phyloP scores from a whole-genome alignment of 1,139 yeast genomes.

The Candida pseudoviswanathii region DNA sequence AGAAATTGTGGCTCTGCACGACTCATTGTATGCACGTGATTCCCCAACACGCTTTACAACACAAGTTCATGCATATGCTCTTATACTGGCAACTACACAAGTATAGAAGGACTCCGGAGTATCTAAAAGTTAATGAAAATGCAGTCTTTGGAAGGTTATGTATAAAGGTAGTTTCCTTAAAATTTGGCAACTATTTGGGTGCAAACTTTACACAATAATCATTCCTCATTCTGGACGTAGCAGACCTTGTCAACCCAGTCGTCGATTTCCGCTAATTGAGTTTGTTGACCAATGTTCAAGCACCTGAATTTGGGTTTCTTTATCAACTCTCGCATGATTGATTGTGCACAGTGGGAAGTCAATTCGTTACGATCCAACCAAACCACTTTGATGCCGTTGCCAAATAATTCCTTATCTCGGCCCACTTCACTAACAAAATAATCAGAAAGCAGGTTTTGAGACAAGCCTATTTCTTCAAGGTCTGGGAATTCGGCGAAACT shows the following conservation, averaged over 20 bases:
- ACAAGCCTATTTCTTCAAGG: neutral
- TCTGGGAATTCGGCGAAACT: neutral
- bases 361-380: neutral
- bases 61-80: too few relatives aligned
- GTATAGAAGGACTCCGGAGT: too few relatives aligned
- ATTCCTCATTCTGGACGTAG: neutral
- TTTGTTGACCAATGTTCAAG: neutral
- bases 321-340: neutral
- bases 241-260: neutral
- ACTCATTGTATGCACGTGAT: too few relatives aligned
- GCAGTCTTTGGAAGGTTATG: too few relatives aligned
- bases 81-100: too few relatives aligned
- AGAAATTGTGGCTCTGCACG: too few relatives aligned
- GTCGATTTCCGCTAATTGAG: too few relatives aligned
- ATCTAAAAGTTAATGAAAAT: too few relatives aligned
- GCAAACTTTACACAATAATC: neutral
- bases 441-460: neutral
- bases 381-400: neutral
- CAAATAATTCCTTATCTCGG: neutral
- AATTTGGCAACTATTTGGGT: too few relatives aligned
- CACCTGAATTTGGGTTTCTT: neutral
- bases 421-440: neutral
- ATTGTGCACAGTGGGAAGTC: neutral
- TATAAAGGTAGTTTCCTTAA: too few relatives aligned
- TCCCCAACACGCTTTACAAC: too few relatives aligned